Percentiles rank a stretch among this genome's conserved stretches.
phyloP scores from a whole-genome alignment of 2,329 filamentous ascomycete genomes.

The Dactylellina cionopaga region DNA sequence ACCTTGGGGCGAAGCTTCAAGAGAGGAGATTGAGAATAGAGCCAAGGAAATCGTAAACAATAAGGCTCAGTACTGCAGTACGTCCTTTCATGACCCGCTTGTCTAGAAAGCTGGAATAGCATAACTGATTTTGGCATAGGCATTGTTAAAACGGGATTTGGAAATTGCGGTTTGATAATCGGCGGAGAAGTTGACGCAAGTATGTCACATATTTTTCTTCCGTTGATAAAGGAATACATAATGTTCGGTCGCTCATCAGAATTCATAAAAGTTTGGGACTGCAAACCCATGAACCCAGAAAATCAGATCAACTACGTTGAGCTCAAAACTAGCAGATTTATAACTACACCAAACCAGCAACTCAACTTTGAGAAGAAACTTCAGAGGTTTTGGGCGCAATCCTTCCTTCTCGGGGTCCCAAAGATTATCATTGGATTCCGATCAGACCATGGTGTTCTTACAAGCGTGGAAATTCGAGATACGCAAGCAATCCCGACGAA shows the following conservation, averaged over 20 bases:
- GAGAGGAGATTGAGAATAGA: constrained; percentile 81
- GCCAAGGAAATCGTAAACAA: constrained; percentile 81
- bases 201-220: constrained; percentile 64
- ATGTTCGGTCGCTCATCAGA: neutral
- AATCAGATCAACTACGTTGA: constrained; percentile 91
- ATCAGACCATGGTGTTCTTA: constrained; percentile 75
- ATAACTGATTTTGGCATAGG: neutral
- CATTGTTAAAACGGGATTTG: constrained; percentile 87
- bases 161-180: constrained; percentile 76
- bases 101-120: neutral
- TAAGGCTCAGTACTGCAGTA: constrained; percentile 90
- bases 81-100: neutral
- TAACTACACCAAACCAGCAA: constrained; percentile 74
- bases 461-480: constrained; percentile 78
- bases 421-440: constrained; percentile 92
- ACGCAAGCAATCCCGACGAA: constrained; percentile 81
- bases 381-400: constrained; percentile 96
- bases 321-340: constrained; percentile 85
- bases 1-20: constrained; percentile 76
- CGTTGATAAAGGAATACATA: neutral
- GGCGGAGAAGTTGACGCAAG: constrained; percentile 94
- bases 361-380: constrained; percentile 87
- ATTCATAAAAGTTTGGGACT: constrained; percentile 76
- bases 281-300: constrained; percentile 73
- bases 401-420: constrained; percentile 89